phyloP scores from a whole-genome alignment of 2,329 filamentous ascomycete genomes.

The Pseudogymnoascus sp. region DNA sequence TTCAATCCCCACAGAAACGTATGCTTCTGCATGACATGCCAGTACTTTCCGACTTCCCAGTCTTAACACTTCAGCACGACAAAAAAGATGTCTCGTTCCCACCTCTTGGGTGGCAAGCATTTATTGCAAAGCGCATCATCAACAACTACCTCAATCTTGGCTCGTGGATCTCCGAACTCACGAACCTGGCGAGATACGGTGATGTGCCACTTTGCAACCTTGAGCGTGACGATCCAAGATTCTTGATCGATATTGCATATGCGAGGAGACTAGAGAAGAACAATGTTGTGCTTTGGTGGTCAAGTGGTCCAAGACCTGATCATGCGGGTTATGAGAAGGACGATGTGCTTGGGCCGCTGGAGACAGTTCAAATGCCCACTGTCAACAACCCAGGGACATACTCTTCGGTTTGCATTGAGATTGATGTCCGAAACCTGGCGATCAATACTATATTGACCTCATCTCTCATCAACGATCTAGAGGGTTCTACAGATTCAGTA shows the following conservation, averaged over 20 bases:
- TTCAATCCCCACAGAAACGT: constrained; percentile 82
- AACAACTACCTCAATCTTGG: constrained; percentile 89
- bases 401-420: constrained; percentile 90
- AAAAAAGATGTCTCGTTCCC: constrained; percentile 79
- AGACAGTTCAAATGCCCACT: constrained; percentile 84
- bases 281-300: constrained; percentile 97
- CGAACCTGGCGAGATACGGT: constrained; percentile 82
- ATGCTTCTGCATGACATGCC: constrained; percentile 81
- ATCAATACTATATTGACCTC: constrained; percentile 98
- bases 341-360: constrained; percentile 74
- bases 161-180: constrained; percentile 83
- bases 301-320: constrained; percentile 75
- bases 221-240: constrained; percentile 87
- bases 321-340: constrained; percentile 95
- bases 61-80: constrained; percentile 75
- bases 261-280: constrained; percentile 83
- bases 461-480: constrained; percentile 91
- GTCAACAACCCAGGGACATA: constrained; percentile 93
- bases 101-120: constrained; percentile 87
- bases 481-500: constrained; percentile 64
- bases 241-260: constrained; percentile 93
- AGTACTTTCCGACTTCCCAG: constrained; percentile 74
- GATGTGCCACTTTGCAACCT: constrained; percentile 94
- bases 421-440: constrained; percentile 87
- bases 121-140: constrained; percentile 78